Evolutionary conservation across 768 basidiomycete genomes (phyloP).

Genomic region (Termitomyces titanicus): DNA sequence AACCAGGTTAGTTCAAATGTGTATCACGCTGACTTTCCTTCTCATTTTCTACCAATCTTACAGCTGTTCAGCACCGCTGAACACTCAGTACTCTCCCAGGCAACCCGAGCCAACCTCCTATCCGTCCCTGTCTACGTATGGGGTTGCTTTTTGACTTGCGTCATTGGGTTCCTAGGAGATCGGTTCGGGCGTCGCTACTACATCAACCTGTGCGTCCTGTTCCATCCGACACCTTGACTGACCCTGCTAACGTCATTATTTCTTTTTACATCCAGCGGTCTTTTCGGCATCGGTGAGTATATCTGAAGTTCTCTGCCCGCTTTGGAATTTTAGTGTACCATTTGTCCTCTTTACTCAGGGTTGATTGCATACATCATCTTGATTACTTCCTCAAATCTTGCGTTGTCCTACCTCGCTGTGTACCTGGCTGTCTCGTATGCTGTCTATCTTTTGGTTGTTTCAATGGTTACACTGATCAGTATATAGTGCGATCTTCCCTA

Average conservation of each 20-base stretch:
- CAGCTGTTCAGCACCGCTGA: slow-evolving; percentile 18
- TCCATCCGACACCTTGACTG: neutral
- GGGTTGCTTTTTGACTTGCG: slow-evolving; percentile 63
- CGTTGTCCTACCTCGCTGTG: slow-evolving; percentile 68
- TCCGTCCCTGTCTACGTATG: slow-evolving; percentile 77
- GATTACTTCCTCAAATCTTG: slow-evolving; percentile 53
- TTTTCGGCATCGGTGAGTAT: slow-evolving; percentile 25
- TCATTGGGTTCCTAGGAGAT: slow-evolving; percentile 62
- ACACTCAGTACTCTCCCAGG: slow-evolving; percentile 44
- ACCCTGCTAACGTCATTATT: neutral
- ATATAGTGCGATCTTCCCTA: slow-evolving; percentile 46
- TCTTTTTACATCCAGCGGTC: slow-evolving; percentile 11
- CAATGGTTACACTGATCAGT: neutral
- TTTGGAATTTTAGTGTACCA: neutral
- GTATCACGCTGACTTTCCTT: neutral
- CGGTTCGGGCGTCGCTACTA: slow-evolving; percentile 50
- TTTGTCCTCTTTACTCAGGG: slow-evolving; percentile 21
- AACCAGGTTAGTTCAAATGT: slow-evolving; percentile 38
- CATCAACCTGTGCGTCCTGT: slow-evolving; percentile 56
- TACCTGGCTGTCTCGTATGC: slow-evolving; percentile 70
- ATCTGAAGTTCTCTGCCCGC: neutral
- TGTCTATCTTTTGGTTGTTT: neutral
- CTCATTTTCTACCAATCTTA: neutral
- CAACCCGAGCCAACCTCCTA: slow-evolving; percentile 68
- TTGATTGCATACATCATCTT: slow-evolving; percentile 66